Evolutionary conservation across 495 filamentous ascomycete species (phyloP), one percentile per base, ranked within the genome.

Genomic region (Staphylotrichum longicolle): DNA sequence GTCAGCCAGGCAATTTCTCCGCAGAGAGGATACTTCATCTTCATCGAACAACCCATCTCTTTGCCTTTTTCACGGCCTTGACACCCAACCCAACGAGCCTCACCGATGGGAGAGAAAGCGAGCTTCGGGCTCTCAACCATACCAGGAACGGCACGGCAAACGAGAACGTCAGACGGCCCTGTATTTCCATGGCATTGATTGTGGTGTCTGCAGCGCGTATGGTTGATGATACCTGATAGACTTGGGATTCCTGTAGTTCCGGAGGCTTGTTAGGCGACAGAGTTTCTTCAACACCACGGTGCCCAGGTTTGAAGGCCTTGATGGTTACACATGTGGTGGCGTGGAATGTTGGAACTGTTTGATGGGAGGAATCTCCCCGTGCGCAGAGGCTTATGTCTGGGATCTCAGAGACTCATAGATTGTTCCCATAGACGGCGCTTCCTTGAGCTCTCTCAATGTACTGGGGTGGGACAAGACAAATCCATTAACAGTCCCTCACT

Each of bases 141-240:
- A 39, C 2, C 10, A 10, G 37, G 37, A 10, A 32, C 33, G 42
- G 7, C 33, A 45, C 39, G 11, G 10, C 40, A 45, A 14, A 7
- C 11, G 27, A 14, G 30, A 1, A 20, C 11, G 9, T 12, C 32
- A 57, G 20, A 48, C 15, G 10, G 35, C 2, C n/a, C 5, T 3
- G 32, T 34, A 50, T 20, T 58, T n/a, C 10, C 35, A 41, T 11
- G 33, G 32, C 3, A 3, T 45, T 32, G 20, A 7, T 39, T 53
- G 37, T 30, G 40, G 57, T n/a, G 40, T 45, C 30, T 44, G 39
- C 5, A 53, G 33, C 48, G 39, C 30, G 27, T 35, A 20, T 60
- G 48, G 48, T 27, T 60, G 40, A 51, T 51, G 60, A 62, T 63
- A 53, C 50, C 57, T 55, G 35, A 57, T 58, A 58, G 52, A 57